phyloP scores from a whole-genome alignment of 148 eudicot species.

The Camellia granthamiana region DNA sequence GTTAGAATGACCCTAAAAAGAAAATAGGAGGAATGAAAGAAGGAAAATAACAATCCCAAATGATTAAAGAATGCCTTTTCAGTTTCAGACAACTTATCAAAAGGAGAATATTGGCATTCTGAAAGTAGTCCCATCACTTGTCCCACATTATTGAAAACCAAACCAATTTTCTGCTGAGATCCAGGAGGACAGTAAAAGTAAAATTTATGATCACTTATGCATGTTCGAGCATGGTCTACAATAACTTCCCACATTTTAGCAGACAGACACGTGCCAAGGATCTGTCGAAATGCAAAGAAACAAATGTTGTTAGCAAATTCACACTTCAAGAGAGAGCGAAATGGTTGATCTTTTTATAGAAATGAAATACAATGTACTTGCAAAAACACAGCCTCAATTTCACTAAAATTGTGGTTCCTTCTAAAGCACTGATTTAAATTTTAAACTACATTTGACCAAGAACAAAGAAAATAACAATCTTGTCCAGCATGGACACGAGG shows the following conservation, averaged over 20 bases:
- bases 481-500: not conserved
- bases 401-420: not conserved
- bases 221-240: constrained; percentile 66
- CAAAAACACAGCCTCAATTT: not conserved
- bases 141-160: constrained; percentile 75
- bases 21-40: not conserved
- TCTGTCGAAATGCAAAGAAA: constrained; percentile 32
- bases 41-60: not conserved
- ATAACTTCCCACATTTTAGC: constrained; percentile 81
- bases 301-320: not conserved
- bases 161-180: constrained; percentile 53
- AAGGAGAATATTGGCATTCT: constrained; percentile 49
- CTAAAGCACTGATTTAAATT: not conserved
- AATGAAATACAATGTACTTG: not conserved
- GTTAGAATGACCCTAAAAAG: not conserved
- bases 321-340: not conserved
- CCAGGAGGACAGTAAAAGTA: constrained; percentile 47
- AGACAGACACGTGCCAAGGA: constrained; percentile 80
- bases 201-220: constrained; percentile 54
- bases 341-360: not conserved
- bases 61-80: constrained; percentile 52
- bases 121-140: constrained; percentile 63
- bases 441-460: not conserved
- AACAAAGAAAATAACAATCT: not conserved
- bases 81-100: constrained; percentile 63